These are phyloP conservation scores for Dactylellina leptospora DNA, from an alignment of 2,329 filamentous ascomycete species.

Conservation along the genomic window DNA sequence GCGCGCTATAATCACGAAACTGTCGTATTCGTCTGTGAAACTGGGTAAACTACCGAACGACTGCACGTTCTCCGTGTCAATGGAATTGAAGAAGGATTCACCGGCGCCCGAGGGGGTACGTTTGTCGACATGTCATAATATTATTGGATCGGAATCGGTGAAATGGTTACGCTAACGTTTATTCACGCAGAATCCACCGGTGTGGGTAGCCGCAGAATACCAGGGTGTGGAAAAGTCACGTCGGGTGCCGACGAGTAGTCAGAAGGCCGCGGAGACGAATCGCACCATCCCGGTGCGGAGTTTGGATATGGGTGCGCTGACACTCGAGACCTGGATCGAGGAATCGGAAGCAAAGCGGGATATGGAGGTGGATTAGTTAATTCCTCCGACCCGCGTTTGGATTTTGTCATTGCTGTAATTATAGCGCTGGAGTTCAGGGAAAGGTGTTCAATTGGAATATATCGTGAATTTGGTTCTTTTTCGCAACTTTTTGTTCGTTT, in stretches of 20 bases:
- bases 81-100: slow-evolving; percentile 73
- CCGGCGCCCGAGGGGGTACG: slow-evolving; percentile 69
- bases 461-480: slow-evolving; percentile 59
- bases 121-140: slow-evolving; percentile 53
- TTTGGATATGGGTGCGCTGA: slow-evolving; percentile 34
- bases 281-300: slow-evolving; percentile 22
- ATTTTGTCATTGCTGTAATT: background rate
- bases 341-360: slow-evolving; percentile 31
- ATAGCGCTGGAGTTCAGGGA: slow-evolving; percentile 13
- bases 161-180: slow-evolving; percentile 10
- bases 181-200: slow-evolving; percentile 60
- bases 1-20: slow-evolving; percentile 71
- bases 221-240: slow-evolving; percentile 35
- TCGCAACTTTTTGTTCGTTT: background rate
- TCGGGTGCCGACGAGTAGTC: background rate
- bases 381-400: background rate
- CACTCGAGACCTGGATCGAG: slow-evolving; percentile 44
- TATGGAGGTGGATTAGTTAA: background rate
- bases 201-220: slow-evolving; percentile 58
- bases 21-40: slow-evolving; percentile 69
- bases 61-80: slow-evolving; percentile 78
- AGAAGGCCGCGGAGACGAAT: slow-evolving; percentile 28
- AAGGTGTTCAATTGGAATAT: background rate
- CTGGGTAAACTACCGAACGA: slow-evolving; percentile 69
- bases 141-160: background rate